These are phyloP conservation scores for Aspergillus bombycis DNA, from an alignment of 2,329 filamentous ascomycete species.

Conservation along the genomic window DNA sequence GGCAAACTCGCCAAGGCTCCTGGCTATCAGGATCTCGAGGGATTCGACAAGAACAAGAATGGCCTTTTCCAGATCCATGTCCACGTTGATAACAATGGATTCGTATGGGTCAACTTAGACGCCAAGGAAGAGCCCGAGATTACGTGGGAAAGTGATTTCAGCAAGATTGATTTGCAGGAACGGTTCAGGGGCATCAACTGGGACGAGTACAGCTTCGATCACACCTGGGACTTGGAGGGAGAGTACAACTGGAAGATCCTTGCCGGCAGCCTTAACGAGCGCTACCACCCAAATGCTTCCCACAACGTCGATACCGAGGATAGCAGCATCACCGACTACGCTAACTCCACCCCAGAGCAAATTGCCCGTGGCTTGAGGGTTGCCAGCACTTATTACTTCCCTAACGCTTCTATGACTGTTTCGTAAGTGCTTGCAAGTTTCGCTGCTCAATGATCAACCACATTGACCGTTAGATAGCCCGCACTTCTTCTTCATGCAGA, in stretches of 20 bases:
- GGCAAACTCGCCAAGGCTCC: constrained; percentile 63
- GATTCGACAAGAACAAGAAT: constrained; percentile 59
- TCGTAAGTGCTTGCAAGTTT: constrained; percentile 27
- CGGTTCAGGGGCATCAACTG: constrained; percentile 53
- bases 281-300: constrained; percentile 30
- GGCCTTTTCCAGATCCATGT: constrained; percentile 59
- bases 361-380: constrained; percentile 47
- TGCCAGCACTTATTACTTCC: constrained; percentile 40
- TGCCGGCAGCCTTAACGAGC: constrained; percentile 65
- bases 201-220: constrained; percentile 60
- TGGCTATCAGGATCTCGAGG: constrained; percentile 57
- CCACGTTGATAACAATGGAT: constrained; percentile 57
- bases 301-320: constrained; percentile 48
- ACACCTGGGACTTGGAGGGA: constrained; percentile 60
- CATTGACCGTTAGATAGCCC: constrained; percentile 41
- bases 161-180: constrained; percentile 50
- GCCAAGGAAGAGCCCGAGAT: constrained; percentile 49
- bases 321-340: constrained; percentile 55
- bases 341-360: constrained; percentile 50
- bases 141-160: constrained; percentile 58
- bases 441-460: background rate
- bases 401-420: constrained; percentile 38
- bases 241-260: constrained; percentile 65
- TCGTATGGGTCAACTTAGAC: constrained; percentile 64
- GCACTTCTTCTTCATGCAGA: constrained; percentile 65